Base-by-base conservation (phyloP, 2,329 filamentous ascomycete genomes). In the Plectosphaerella cucumerina region DNA sequence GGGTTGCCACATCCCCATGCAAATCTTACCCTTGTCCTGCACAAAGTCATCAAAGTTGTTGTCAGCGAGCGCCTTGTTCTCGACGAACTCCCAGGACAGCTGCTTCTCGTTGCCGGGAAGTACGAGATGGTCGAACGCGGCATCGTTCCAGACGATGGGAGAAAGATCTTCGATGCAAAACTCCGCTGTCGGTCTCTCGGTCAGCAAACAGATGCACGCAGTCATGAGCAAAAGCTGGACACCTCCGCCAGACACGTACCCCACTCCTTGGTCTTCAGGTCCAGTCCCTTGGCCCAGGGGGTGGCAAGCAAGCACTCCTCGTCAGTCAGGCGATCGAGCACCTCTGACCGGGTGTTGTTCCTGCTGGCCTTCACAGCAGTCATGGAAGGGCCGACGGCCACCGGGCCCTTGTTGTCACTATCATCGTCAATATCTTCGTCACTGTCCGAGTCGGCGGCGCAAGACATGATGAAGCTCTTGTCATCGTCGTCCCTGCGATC, bases 251-350 rank as follows among this genome's bases (percentile, higher is more conserved):
- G 12, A 15, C 34, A 37, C 37, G 10, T 41, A 41, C 37, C 37
- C 39, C 39, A 71, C 4, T 60, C 53, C 57, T 71, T 72, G 11
- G 57, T 53, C 53, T 67, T 69, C 33, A 71, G 56, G 23, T 70
- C 66, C 22, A 70, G 66, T 3, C 65, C 66, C n/a, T 60, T 64
- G 17, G 71, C 49, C 69, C 67, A 70, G 0, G 70, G 69, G 0
- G 59, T 65, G 1, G 66, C 55, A 23, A 71, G 48, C 2, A 72
- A 62, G 11, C 62, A 60, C 44, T 71, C 58, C 6, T 67, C 65
- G 5, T 71, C 66, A 1, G 60, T 66, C 1, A 71, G 58, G 1
- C 55, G 48, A 0, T 54, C 43, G 3, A 68, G 56, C 4, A 59
- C 53, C 50, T 68, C 62, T 4, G n/a, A 49, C 2, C 62, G 55